Conservation (phyloP, 179 eudicot genomes). For the Amaranthus tricolor region DNA sequence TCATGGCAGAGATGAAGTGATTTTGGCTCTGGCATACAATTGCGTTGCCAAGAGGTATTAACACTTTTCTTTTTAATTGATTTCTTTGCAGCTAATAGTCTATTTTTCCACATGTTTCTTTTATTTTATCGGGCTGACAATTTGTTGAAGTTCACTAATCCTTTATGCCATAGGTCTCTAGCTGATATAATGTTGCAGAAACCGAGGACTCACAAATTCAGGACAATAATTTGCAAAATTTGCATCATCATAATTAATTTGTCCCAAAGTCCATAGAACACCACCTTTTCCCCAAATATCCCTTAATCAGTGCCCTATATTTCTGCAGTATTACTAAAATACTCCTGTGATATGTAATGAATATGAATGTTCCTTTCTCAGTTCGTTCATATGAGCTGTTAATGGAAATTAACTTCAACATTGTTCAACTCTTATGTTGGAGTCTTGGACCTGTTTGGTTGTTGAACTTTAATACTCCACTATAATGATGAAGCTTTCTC, state of each 20-base stretch:
- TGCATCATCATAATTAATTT: no score
- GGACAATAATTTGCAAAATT: neutral
- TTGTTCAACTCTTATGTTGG: neutral
- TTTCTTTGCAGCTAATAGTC: neutral
- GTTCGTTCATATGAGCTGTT: neutral
- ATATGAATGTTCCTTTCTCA: neutral
- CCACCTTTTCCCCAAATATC: no score
- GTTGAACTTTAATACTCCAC: neutral
- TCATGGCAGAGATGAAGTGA: constrained; percentile 79
- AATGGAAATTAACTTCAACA: neutral
- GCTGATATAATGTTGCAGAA: neutral
- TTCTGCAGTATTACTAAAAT: no score
- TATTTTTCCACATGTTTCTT: neutral
- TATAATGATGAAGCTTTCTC: neutral
- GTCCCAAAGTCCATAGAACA: no score
- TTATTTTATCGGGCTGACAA: constrained; percentile 9
- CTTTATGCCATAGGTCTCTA: neutral
- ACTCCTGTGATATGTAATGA: neutral
- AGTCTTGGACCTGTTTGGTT: neutral
- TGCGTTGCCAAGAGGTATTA: constrained; percentile 29
- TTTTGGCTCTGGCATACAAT: neutral
- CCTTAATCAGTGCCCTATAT: no score
- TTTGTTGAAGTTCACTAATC: neutral
- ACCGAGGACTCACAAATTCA: neutral
- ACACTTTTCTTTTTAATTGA: neutral